Conservation (phyloP, 768 basidiomycete species). For the Steccherinum ochraceum region DNA sequence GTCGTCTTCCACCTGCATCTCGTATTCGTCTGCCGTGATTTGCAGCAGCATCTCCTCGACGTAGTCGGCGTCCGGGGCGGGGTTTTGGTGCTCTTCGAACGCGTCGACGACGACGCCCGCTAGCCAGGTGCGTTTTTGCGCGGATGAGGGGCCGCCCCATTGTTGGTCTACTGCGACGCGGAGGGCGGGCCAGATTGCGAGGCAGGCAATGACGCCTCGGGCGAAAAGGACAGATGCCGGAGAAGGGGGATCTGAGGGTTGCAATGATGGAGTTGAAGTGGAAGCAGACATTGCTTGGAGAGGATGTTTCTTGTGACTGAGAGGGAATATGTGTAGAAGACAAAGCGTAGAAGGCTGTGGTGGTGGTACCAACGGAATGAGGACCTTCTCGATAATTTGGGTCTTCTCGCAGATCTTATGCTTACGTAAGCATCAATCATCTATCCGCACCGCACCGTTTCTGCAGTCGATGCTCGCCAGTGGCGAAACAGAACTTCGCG, state of each 20-base stretch:
- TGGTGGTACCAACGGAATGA: too few species aligned
- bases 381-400: too few species aligned
- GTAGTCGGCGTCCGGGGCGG: slow-evolving; percentile 59
- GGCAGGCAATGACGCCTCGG: slow-evolving; percentile 75
- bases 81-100: slow-evolving; percentile 49
- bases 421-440: too few species aligned
- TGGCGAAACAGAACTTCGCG: too few species aligned
- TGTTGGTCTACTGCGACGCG: slow-evolving; percentile 77
- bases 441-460: too few species aligned
- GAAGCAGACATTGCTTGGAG: slow-evolving; percentile 11
- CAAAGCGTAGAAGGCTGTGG: too few species aligned
- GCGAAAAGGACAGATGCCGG: slow-evolving; percentile 63
- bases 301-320: too few species aligned
- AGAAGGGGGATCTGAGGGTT: slow-evolving; percentile 30
- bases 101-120: slow-evolving; percentile 76
- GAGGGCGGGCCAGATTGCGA: slow-evolving; percentile 81
- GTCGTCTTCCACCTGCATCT: slow-evolving; percentile 76
- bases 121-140: slow-evolving; percentile 77
- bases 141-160: slow-evolving; percentile 79
- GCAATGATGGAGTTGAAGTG: slow-evolving; percentile 14
- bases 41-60: slow-evolving; percentile 79
- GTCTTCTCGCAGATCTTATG: too few species aligned
- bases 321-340: too few species aligned
- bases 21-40: slow-evolving; percentile 85
- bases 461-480: too few species aligned